Evolutionary conservation across 108 stramenopile species (phyloP).

Genomic region (Cylindrotheca fusiformis): DNA sequence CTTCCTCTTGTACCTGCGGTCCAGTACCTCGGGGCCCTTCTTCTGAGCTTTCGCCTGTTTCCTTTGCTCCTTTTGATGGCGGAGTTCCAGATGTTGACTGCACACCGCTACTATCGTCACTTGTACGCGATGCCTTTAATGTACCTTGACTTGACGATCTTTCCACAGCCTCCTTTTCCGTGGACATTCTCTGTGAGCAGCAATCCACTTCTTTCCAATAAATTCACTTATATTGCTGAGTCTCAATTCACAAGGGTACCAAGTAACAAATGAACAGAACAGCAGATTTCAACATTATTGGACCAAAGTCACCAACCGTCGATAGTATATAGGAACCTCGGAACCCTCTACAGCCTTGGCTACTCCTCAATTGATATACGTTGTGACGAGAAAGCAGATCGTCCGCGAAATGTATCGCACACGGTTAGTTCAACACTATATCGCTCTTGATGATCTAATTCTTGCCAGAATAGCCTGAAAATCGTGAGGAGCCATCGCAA

Average conservation of each 20-base stretch:
- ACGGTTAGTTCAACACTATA: not conserved
- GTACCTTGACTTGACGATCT: conserved; percentile 27
- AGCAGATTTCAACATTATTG: conserved; percentile 11
- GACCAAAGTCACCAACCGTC: not conserved
- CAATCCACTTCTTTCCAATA: not conserved
- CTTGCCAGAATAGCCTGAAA: too few species aligned
- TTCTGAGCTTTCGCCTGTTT: not conserved
- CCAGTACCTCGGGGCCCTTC: not conserved
- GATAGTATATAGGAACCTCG: not conserved
- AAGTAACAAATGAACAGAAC: not conserved
- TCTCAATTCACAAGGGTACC: conserved; percentile 10
- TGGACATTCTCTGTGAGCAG: conserved; percentile 27
- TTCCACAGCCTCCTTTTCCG: conserved; percentile 17
- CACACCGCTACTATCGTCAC: not conserved
- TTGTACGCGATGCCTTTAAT: conserved; percentile 2
- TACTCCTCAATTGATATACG: not conserved
- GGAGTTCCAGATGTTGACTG: not conserved
- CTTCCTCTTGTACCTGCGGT: not conserved
- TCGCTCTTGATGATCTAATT: not conserved
- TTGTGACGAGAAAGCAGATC: not conserved
- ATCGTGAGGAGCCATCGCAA: not conserved
- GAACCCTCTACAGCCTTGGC: not conserved
- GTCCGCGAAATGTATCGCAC: not conserved
- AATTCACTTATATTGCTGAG: not conserved
- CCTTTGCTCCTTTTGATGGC: not conserved